These are phyloP conservation scores for Agaricus blazei DNA, from an alignment of 768 basidiomycete genomes.

Conservation along the genomic window DNA sequence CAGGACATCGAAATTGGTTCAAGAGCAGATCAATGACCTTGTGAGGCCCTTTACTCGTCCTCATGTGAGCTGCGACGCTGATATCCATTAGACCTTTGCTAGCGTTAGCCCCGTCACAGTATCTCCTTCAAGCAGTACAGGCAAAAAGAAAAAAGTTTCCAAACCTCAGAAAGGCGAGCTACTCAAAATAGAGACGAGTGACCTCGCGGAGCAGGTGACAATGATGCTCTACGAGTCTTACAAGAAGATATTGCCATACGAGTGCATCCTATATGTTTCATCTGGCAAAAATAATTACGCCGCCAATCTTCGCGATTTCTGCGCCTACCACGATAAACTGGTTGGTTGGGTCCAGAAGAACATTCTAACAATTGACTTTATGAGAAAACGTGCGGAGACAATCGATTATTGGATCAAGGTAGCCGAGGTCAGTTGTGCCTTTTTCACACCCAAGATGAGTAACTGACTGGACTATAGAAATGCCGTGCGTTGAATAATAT, in stretches of 20 bases:
- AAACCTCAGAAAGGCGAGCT: slow-evolving; percentile 57
- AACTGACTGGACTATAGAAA: slow-evolving; percentile 38
- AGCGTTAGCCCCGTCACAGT: slow-evolving; percentile 23
- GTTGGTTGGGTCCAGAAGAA: slow-evolving; percentile 64
- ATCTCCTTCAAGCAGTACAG: slow-evolving; percentile 17
- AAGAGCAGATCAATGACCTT: slow-evolving; percentile 44
- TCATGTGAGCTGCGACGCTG: slow-evolving; percentile 5
- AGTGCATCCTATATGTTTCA: slow-evolving; percentile 66
- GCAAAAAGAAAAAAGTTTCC: slow-evolving; percentile 33
- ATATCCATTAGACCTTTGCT: slow-evolving; percentile 7
- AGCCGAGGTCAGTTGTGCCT: slow-evolving; percentile 52
- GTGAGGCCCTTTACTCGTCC: slow-evolving; percentile 29
- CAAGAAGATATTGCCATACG: slow-evolving; percentile 60
- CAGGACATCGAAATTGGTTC: slow-evolving; percentile 39
- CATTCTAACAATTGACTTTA: slow-evolving; percentile 45
- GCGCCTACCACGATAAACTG: slow-evolving; percentile 56
- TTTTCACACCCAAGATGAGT: not conserved
- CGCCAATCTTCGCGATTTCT: slow-evolving; percentile 48
- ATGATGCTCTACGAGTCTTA: slow-evolving; percentile 70
- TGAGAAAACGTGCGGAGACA: slow-evolving; percentile 50
- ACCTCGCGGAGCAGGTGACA: slow-evolving; percentile 80
- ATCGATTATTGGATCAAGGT: slow-evolving; percentile 76
- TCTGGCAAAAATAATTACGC: slow-evolving; percentile 30
- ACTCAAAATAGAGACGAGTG: slow-evolving; percentile 56
- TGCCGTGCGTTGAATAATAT: slow-evolving; percentile 61